These are phyloP conservation scores for Rhodotorula sphaerocarpa DNA, from an alignment of 768 basidiomycete species.

Conservation along the genomic window DNA sequence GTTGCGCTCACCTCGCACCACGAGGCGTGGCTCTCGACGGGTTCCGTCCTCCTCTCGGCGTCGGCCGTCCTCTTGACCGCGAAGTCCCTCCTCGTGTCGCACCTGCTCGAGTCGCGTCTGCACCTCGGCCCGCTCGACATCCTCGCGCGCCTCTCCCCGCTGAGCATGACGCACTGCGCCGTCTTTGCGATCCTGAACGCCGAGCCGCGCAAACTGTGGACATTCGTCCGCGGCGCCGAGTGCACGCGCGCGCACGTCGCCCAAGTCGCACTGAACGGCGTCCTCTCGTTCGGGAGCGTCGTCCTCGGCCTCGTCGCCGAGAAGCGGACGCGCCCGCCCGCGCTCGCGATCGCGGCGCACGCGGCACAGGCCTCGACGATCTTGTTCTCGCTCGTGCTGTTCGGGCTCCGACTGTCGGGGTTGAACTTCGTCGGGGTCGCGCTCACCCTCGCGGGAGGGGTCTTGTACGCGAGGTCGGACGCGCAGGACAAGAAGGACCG, in stretches of 20 bases:
- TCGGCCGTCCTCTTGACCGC: conserved; percentile 26
- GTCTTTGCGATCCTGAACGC: conserved; percentile 27
- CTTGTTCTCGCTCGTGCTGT: conserved; percentile 16
- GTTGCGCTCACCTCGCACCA: conserved; percentile 24
- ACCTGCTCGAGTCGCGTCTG: conserved; percentile 15
- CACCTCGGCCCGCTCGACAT: conserved; percentile 28
- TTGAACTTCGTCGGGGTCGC: conserved; percentile 29
- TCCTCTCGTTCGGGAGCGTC: conserved; percentile 19
- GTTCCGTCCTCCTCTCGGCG: conserved; percentile 19
- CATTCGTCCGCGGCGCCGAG: conserved; percentile 11
- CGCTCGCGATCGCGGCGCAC: conserved; percentile 25
- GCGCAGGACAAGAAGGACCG: conserved; percentile 20
- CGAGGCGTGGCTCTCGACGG: conserved; percentile 15
- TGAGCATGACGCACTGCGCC: conserved; percentile 19
- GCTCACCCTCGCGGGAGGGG: conserved; percentile 20
- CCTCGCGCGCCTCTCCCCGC: conserved; percentile 17
- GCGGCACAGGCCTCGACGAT: conserved; percentile 30
- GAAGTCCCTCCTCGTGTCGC: conserved; percentile 27
- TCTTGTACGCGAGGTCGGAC: conserved; percentile 19
- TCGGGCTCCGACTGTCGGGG: conserved; percentile 16
- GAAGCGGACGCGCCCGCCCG: conserved; percentile 15
- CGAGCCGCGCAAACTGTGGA: conserved; percentile 11
- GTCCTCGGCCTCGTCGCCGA: conserved; percentile 19
- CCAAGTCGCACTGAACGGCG: conserved; percentile 27
- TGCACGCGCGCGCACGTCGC: conserved; percentile 16